These are phyloP conservation scores for Cenchrus americanus DNA, from an alignment of 176 grass and related monocot species.

Conservation along the genomic window DNA sequence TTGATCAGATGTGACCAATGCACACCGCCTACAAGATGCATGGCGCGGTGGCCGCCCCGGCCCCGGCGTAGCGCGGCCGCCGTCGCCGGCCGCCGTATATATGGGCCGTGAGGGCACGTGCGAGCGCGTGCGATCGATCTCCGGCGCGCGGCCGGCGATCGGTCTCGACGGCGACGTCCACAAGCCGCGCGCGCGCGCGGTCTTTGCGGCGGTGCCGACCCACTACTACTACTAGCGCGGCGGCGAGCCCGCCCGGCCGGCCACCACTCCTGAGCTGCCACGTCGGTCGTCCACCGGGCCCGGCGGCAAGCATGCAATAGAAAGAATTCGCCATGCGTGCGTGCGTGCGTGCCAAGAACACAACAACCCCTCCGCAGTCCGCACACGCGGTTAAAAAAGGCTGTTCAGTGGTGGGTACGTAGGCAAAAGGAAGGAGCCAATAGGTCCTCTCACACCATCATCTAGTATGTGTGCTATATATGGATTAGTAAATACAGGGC, in stretches of 20 bases:
- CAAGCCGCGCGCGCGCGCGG: background rate
- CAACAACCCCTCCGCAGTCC: too few relatives aligned
- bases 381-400: background rate
- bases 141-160: background rate
- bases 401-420: background rate
- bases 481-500: too few relatives aligned
- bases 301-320: too few relatives aligned
- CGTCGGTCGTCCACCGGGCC: background rate
- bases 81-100: background rate
- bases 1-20: too few relatives aligned
- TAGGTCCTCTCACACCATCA: too few relatives aligned
- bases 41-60: background rate
- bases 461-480: too few relatives aligned
- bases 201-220: conserved; percentile 40
- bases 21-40: background rate
- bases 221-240: conserved; percentile 32
- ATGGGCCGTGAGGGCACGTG: background rate
- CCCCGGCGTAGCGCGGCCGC: too few relatives aligned
- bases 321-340: background rate
- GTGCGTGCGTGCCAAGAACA: background rate
- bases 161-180: conserved; percentile 2
- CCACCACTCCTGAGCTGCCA: background rate
- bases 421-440: too few relatives aligned
- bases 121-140: background rate
- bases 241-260: background rate